These are phyloP conservation scores for Tuber melanosporum DNA, from an alignment of 495 filamentous ascomycete species.

Conservation along the genomic window DNA sequence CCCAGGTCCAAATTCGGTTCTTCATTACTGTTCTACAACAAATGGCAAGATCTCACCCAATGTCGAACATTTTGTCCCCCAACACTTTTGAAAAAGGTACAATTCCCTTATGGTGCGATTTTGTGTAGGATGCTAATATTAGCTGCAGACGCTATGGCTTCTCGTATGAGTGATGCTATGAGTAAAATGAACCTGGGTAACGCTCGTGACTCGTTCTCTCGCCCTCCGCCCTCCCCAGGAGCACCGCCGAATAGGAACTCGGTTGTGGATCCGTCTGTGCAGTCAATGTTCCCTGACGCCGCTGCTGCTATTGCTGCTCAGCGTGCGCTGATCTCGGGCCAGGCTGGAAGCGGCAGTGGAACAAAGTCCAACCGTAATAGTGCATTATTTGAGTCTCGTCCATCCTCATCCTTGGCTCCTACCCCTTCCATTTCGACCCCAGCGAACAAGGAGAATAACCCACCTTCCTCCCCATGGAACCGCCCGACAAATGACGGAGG, in stretches of 20 bases:
- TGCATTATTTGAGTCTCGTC: conserved; percentile 69
- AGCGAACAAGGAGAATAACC: conserved; percentile 52
- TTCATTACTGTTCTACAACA: conserved; percentile 98
- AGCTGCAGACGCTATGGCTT: conserved; percentile 84
- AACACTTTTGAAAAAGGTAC: conserved; percentile 95
- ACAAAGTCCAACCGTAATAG: conserved; percentile 93
- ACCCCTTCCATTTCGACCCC: conserved; percentile 44
- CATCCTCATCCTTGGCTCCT: conserved; percentile 67
- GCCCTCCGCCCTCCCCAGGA: conserved; percentile 61
- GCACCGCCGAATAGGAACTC: conserved; percentile 81
- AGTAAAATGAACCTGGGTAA: conserved; percentile 80
- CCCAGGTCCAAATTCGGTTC: conserved; percentile 97
- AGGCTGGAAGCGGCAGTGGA: conserved; percentile 68
- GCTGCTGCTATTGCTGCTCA: conserved; percentile 95
- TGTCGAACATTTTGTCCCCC: conserved; percentile 91
- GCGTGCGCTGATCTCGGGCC: conserved; percentile 92
- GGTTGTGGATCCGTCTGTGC: conserved; percentile 85
- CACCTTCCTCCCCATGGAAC: conserved; percentile 73
- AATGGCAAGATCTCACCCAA: conserved; percentile 95
- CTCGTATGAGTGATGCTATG: conserved; percentile 95
- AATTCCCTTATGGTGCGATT: conserved; percentile 9
- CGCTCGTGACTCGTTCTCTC: conserved; percentile 75
- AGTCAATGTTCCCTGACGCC: conserved; percentile 98
- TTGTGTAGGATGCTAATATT: conserved; percentile 22
- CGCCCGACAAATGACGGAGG: conserved; percentile 47